Evolutionary conservation across 108 stramenopile genomes (phyloP), one percentile per base, ranked within the genome.

Genomic region (Skeletonema grethae): DNA sequence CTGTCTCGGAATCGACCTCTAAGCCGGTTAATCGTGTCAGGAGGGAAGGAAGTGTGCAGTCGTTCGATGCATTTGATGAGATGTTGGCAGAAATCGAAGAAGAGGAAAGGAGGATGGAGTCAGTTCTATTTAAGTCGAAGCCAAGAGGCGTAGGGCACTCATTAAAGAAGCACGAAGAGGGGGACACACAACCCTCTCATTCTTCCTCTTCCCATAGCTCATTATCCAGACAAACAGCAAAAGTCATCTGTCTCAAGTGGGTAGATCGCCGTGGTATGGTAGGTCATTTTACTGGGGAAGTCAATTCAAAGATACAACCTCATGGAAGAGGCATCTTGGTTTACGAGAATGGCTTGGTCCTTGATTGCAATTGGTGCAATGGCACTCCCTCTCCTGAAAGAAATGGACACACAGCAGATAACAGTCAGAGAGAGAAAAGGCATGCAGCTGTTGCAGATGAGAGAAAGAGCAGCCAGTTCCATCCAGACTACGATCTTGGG

Each of bases 211-310:
- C 32, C 32, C 32, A 11, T 6, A 48, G 2, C 46, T 5, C 5
- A 5, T 48, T 18, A 48, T 48, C 46, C 46, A 18, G 3, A 5
- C 16, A 7, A 5, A 4, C 46, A 48, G 4, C 46, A 18, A 48
- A 48, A 48, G 46, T 48, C 16, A 18, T 48, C 46, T 48, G 46
- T 16, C 46, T 48, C 16, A n/a, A 48, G 46, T 48, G 46, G 46
- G 46, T 48, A 16, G 46, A 48, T 48, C 46, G 46, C 9, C 46
- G 46, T 48, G 46, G 46, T 18, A 48, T 48, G 46, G 46, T 48
- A 18, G 46, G 46, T 7, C 46, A 48, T 0, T 48, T 6, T 18
- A 48, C 46, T 0, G 46, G 46, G 5, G 46, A 48, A n/a, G 46
- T 48, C 46, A 48, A 48, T 48, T n/a, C 4, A 16, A 48, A 18